These are phyloP conservation scores for Mucor circinelloides DNA, from an alignment of 371 early-diverging fungal genomes.

Conservation along the genomic window DNA sequence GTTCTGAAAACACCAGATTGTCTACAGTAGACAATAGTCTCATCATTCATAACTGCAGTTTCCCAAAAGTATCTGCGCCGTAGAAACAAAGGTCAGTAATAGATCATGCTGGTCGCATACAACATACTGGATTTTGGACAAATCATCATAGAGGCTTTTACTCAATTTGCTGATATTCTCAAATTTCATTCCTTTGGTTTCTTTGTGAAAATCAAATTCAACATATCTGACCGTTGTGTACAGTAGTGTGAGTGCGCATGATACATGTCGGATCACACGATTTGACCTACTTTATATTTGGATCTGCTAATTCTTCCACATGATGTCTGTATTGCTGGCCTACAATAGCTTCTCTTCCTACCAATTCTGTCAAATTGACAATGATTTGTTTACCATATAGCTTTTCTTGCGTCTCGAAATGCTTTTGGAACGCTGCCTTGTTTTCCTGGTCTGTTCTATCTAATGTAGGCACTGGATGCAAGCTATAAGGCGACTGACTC, in stretches of 20 bases:
- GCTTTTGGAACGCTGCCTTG: conserved; percentile 51
- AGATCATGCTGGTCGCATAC: not conserved
- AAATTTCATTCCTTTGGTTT: conserved; percentile 58
- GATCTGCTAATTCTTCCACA: conserved; percentile 46
- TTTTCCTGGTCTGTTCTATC: conserved; percentile 64
- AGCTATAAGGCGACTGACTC: conserved; percentile 70
- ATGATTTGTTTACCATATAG: conserved; percentile 78
- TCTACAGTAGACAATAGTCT: conserved; percentile 28
- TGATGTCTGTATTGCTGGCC: conserved; percentile 51
- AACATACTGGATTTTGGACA: conserved; percentile 48
- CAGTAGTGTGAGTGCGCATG: not conserved
- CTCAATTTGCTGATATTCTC: conserved; percentile 55
- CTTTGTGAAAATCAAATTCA: conserved; percentile 94
- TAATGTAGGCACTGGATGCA: conserved; percentile 66
- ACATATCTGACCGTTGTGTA: conserved; percentile 56
- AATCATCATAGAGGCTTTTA: conserved; percentile 43
- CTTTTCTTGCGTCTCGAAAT: conserved; percentile 67
- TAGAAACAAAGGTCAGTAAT: not conserved
- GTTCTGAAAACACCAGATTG: conserved; percentile 55
- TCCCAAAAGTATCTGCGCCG: conserved; percentile 49
- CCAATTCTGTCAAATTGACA: conserved; percentile 76
- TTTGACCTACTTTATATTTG: conserved; percentile 42
- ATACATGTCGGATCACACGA: not conserved
- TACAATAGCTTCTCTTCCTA: conserved; percentile 58
- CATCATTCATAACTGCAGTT: conserved; percentile 10